A percentile compares a stretch with the other conserved stretches of the same genome.
Evolutionary conservation across 257 asterid genomes (phyloP).

Genomic region (Cinchona pubescens): DNA sequence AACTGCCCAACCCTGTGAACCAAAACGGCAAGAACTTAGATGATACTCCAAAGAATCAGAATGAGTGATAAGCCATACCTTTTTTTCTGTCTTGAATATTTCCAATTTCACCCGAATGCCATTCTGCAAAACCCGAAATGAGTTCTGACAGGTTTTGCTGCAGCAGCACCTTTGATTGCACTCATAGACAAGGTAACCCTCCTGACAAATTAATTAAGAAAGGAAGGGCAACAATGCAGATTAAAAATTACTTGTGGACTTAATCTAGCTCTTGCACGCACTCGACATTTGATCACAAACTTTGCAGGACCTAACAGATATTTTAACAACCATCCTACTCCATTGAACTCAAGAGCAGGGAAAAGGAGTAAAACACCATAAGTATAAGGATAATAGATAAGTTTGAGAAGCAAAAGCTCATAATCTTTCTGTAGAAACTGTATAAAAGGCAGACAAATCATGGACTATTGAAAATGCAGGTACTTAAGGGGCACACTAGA

Average conservation of each 20-base stretch:
- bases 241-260: not conserved
- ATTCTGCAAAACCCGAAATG: slow-evolving; percentile 92
- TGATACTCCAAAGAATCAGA: slow-evolving; percentile 12
- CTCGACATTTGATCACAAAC: not conserved
- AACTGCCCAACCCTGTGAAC: slow-evolving; percentile 94
- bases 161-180: slow-evolving; percentile 88
- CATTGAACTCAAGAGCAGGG: not conserved
- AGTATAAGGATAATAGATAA: not conserved
- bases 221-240: not conserved
- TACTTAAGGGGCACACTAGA: slow-evolving; percentile 4
- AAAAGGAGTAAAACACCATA: not conserved
- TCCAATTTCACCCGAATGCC: slow-evolving; percentile 86
- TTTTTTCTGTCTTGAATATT: slow-evolving; percentile 80
- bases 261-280: not conserved
- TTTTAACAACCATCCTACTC: not conserved
- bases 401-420: not conserved
- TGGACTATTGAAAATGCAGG: not conserved
- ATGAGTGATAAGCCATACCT: slow-evolving; percentile 42
- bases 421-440: not conserved
- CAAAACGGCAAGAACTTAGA: slow-evolving; percentile 20
- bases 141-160: slow-evolving; percentile 71
- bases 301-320: not conserved
- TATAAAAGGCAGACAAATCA: not conserved
- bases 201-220: slow-evolving; percentile 53
- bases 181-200: slow-evolving; percentile 92